Conservation (phyloP, 2,329 filamentous ascomycete genomes). For the Aspergillus sp. region DNA sequence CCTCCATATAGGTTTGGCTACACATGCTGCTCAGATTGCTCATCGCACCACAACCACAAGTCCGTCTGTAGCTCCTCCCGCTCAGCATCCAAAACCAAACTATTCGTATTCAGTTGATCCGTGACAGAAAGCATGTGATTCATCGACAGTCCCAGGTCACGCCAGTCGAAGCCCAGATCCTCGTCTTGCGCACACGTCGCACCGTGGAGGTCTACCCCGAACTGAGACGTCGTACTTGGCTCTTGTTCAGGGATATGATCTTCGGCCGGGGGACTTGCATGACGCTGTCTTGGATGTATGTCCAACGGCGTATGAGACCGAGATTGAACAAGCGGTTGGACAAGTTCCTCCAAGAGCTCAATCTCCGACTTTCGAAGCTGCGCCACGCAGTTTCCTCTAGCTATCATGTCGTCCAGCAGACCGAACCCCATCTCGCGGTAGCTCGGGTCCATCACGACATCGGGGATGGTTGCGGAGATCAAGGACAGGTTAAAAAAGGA, state of each 20-base stretch:
- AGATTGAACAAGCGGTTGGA: slow-evolving; percentile 11
- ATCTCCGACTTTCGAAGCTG: slow-evolving; percentile 23
- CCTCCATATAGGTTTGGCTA: background rate
- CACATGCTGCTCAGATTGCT: background rate
- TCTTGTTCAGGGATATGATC: background rate
- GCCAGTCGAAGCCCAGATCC: slow-evolving; percentile 18
- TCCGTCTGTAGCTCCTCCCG: slow-evolving; percentile 13
- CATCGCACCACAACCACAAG: slow-evolving; percentile 21
- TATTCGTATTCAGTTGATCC: slow-evolving; percentile 18
- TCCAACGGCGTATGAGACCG: background rate
- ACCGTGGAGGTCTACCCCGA: background rate
- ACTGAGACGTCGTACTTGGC: background rate
- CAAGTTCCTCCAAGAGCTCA: slow-evolving; percentile 19
- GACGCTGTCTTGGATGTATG: background rate
- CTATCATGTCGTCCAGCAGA: slow-evolving; percentile 19
- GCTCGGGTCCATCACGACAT: slow-evolving; percentile 43
- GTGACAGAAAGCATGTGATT: slow-evolving; percentile 21
- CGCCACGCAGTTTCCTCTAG: slow-evolving; percentile 18
- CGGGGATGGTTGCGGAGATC: slow-evolving; percentile 38
- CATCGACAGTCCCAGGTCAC: slow-evolving; percentile 20
- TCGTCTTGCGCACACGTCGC: slow-evolving; percentile 7
- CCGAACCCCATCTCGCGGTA: slow-evolving; percentile 33
- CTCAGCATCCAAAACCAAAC: slow-evolving; percentile 16
- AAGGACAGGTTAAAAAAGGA: slow-evolving; percentile 39
- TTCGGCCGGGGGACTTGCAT: background rate